Conservation (phyloP, 768 basidiomycete genomes). For the Psilocybe azurescens region DNA sequence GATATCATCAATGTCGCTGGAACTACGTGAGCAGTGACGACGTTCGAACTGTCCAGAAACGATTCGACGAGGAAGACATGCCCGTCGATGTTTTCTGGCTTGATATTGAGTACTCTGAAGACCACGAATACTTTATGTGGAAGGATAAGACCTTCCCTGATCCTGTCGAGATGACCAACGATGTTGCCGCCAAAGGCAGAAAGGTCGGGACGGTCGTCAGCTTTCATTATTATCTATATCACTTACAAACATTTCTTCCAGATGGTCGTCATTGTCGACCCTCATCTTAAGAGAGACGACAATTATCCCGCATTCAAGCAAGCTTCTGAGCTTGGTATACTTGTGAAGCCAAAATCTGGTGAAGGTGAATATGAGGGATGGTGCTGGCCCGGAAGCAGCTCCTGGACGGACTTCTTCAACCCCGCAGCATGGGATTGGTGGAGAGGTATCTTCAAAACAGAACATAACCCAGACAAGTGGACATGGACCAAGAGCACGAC, state of each 20-base stretch:
- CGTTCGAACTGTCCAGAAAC: conserved; percentile 79
- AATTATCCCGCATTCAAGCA: conserved; percentile 85
- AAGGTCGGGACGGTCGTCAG: conserved; percentile 57
- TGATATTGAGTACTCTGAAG: conserved; percentile 94
- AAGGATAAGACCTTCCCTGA: conserved; percentile 91
- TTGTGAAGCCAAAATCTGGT: conserved; percentile 83
- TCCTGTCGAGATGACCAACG: conserved; percentile 91
- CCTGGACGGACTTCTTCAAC: conserved; percentile 99
- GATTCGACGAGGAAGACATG: conserved; percentile 94
- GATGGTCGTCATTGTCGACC: conserved; percentile 99
- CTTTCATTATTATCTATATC: background rate
- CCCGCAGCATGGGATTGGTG: conserved; percentile 91
- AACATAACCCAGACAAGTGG: conserved; percentile 61
- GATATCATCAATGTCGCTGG: conserved; percentile 98
- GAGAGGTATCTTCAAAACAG: conserved; percentile 79
- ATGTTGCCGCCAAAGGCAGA: conserved; percentile 82
- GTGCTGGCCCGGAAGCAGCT: conserved; percentile 97
- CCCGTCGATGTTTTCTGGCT: conserved; percentile 98
- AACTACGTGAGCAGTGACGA: conserved; percentile 94
- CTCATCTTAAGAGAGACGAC: conserved; percentile 86
- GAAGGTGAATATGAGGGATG: conserved; percentile 93
- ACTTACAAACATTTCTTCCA: conserved; percentile 34
- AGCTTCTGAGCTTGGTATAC: conserved; percentile 80
- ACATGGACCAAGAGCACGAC: conserved; percentile 83
- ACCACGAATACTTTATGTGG: conserved; percentile 99